These are phyloP conservation scores for Fusarium sp. DNA, from an alignment of 2,329 filamentous ascomycete species.

Conservation along the genomic window DNA sequence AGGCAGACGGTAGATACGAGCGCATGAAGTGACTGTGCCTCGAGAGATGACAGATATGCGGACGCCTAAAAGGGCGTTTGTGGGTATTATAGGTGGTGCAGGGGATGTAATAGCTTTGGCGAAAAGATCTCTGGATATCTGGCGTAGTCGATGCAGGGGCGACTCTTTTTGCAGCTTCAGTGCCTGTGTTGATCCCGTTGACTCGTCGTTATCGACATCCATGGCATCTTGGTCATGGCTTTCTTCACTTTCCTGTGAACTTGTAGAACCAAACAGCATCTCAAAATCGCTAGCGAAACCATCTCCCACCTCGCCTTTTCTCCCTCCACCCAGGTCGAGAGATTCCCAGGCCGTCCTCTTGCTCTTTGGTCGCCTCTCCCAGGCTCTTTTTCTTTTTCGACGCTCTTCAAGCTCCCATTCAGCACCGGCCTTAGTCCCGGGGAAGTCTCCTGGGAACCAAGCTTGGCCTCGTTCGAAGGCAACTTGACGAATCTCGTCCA, in stretches of 20 bases:
- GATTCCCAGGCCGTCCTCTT: conserved; percentile 82
- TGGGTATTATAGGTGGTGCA: conserved; percentile 46
- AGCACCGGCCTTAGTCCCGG: conserved; percentile 82
- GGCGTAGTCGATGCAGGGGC: conserved; percentile 38
- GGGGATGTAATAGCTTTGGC: conserved; percentile 43
- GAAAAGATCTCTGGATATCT: conserved; percentile 50
- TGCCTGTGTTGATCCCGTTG: conserved; percentile 1
- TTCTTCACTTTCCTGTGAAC: conserved; percentile 16
- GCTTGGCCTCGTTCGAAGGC: conserved; percentile 81
- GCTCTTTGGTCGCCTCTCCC: conserved; percentile 83
- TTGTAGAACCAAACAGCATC: conserved; percentile 63
- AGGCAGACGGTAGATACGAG: conserved; percentile 88
- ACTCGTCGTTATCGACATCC: conserved; percentile 48
- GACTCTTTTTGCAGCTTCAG: neutral
- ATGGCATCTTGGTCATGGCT: conserved; percentile 47
- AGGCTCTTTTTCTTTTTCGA: conserved; percentile 79
- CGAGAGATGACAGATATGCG: conserved; percentile 75
- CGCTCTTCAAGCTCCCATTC: conserved; percentile 78
- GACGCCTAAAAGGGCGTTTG: conserved; percentile 67
- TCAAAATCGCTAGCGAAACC: conserved; percentile 91
- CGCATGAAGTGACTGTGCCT: conserved; percentile 77
- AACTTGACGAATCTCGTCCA: conserved; percentile 83
- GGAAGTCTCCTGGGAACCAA: conserved; percentile 89
- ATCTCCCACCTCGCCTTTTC: conserved; percentile 84
- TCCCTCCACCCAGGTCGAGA: conserved; percentile 77